phyloP scores from a whole-genome alignment of 495 filamentous ascomycete genomes.

The Aspergillus ellipticus region DNA sequence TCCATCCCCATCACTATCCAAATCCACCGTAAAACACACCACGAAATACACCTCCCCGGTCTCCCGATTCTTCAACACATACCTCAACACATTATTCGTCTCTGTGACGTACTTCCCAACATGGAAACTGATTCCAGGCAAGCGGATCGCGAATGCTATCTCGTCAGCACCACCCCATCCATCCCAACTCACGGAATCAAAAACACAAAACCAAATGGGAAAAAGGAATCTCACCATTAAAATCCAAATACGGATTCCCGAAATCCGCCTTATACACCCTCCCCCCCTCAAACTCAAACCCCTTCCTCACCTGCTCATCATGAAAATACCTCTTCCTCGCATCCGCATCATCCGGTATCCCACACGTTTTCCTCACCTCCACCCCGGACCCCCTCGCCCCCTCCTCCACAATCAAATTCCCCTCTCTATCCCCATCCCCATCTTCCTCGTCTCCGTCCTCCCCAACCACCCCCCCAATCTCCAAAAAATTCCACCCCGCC shows the following conservation, averaged over 20 bases:
- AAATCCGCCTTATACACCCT: constrained; percentile 75
- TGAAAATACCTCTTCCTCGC: constrained; percentile 64
- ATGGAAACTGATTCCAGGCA: constrained; percentile 75
- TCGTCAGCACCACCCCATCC: not conserved
- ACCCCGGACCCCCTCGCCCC: constrained; percentile 62
- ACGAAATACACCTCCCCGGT: constrained; percentile 73
- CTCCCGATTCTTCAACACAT: constrained; percentile 73
- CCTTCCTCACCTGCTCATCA: constrained; percentile 38
- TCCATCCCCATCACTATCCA: constrained; percentile 16
- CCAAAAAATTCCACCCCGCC: constrained; percentile 68
- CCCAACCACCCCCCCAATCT: constrained; percentile 63
- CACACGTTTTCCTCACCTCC: constrained; percentile 39
- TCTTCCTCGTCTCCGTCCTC: constrained; percentile 30
- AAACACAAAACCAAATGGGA: constrained; percentile 2
- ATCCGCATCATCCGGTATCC: constrained; percentile 50
- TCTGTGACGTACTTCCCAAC: constrained; percentile 81
- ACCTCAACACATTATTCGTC: constrained; percentile 73
- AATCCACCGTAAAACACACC: constrained; percentile 69
- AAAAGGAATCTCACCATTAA: constrained; percentile 53
- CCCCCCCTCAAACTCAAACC: constrained; percentile 56
- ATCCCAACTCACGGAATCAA: not conserved
- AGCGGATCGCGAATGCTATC: constrained; percentile 66
- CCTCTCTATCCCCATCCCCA: constrained; percentile 14
- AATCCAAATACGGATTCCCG: constrained; percentile 88
- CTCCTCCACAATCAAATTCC: constrained; percentile 58